phyloP scores from a whole-genome alignment of 768 basidiomycete species.

The Sporobolomyces roseus region DNA sequence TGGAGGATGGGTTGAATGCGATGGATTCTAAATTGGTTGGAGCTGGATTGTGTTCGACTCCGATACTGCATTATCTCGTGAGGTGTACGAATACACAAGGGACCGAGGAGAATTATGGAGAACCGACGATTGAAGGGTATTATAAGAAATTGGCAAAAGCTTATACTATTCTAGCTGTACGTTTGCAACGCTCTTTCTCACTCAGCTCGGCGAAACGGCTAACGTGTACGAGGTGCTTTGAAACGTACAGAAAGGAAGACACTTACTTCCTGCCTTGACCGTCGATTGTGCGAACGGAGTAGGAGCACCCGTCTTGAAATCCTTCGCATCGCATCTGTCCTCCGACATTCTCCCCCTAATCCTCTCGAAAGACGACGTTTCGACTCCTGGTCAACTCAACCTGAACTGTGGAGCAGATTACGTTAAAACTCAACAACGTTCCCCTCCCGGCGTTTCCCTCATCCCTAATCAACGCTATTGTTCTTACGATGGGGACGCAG shows the following conservation, averaged over 20 bases:
- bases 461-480: constrained; percentile 62
- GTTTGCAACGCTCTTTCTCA: constrained; percentile 49
- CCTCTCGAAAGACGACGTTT: constrained; percentile 65
- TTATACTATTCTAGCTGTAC: constrained; percentile 80
- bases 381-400: constrained; percentile 71
- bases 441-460: constrained; percentile 70
- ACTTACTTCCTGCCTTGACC: constrained; percentile 56
- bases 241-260: constrained; percentile 52
- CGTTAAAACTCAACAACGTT: constrained; percentile 85
- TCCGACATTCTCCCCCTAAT: constrained; percentile 56
- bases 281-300: constrained; percentile 99
- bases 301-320: constrained; percentile 67
- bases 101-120: constrained; percentile 71
- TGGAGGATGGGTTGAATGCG: constrained; percentile 68
- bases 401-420: constrained; percentile 88
- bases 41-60: constrained; percentile 83
- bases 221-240: constrained; percentile 48
- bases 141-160: constrained; percentile 72
- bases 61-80: constrained; percentile 91
- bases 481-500: constrained; percentile 95
- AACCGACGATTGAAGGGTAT: constrained; percentile 77
- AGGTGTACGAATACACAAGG: constrained; percentile 81
- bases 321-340: constrained; percentile 50
- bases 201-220: not conserved
- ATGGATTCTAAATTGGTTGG: constrained; percentile 57